These are phyloP conservation scores for Calocybe indica DNA, from an alignment of 768 basidiomycete genomes.

Conservation along the genomic window DNA sequence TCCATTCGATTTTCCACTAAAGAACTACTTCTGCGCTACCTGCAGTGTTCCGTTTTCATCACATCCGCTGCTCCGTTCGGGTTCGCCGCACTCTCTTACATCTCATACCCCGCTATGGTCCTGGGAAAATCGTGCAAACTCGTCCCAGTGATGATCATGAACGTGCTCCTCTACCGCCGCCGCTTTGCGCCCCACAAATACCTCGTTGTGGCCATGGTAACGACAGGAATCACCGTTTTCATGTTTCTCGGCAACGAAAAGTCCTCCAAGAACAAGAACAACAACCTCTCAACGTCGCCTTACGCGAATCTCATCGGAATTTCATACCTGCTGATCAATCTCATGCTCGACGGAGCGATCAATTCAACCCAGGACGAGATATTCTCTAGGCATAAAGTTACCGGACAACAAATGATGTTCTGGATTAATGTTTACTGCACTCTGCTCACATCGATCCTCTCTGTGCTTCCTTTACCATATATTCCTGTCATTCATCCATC, in stretches of 20 bases:
- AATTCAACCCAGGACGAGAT: slow-evolving; percentile 98
- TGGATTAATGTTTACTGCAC: slow-evolving; percentile 92
- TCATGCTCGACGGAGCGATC: slow-evolving; percentile 86
- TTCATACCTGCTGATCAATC: slow-evolving; percentile 75
- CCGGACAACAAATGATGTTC: slow-evolving; percentile 99
- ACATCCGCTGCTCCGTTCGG: slow-evolving; percentile 93
- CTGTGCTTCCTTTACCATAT: slow-evolving; percentile 68
- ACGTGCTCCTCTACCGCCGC: slow-evolving; percentile 90
- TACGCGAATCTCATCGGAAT: slow-evolving; percentile 68
- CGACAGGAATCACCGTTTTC: slow-evolving; percentile 85
- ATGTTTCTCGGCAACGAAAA: slow-evolving; percentile 79
- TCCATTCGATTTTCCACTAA: slow-evolving; percentile 31
- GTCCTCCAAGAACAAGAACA: slow-evolving; percentile 30
- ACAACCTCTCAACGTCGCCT: slow-evolving; percentile 28
- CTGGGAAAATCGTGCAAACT: slow-evolving; percentile 99
- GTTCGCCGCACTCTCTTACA: slow-evolving; percentile 90
- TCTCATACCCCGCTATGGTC: slow-evolving; percentile 98
- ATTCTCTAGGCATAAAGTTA: slow-evolving; percentile 66
- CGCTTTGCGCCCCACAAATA: slow-evolving; percentile 94
- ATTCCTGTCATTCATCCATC: slow-evolving; percentile 81
- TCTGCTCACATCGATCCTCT: slow-evolving; percentile 59
- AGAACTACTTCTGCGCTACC: slow-evolving; percentile 63
- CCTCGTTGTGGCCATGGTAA: slow-evolving; percentile 90
- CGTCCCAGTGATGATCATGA: slow-evolving; percentile 98
- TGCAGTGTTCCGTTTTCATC: slow-evolving; percentile 84